phyloP scores from a whole-genome alignment of 176 grass and related monocot species.

The Rhynchospora tenuis region DNA sequence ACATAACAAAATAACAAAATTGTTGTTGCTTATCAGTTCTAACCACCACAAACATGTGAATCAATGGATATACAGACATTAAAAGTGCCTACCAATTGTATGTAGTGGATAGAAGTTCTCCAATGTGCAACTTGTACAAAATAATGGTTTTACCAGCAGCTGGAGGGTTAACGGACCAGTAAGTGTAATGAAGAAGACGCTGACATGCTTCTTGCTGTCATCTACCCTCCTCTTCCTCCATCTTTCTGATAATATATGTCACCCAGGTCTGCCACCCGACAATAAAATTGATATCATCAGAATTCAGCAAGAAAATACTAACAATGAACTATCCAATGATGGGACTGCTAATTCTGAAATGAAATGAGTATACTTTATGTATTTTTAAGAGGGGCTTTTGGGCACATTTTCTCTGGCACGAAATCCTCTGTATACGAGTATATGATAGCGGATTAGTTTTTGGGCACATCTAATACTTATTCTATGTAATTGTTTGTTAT shows the following conservation, averaged over 20 bases:
- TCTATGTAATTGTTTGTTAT: not conserved
- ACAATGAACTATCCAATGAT: not conserved
- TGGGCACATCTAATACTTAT: not conserved
- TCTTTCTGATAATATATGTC: conserved; percentile 84
- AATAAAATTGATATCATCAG: not conserved
- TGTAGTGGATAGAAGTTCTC: conserved; percentile 25
- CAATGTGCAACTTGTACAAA: conserved; percentile 26
- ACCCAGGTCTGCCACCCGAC: conserved; percentile 58
- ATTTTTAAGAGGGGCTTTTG: not conserved
- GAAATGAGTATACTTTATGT: not conserved
- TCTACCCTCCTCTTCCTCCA: conserved; percentile 26
- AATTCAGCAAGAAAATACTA: not conserved
- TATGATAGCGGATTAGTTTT: no score
- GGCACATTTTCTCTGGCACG: no score
- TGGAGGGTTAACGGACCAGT: no score
- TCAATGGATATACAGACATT: not conserved
- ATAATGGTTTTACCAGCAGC: conserved; percentile 28
- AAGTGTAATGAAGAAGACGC: no score
- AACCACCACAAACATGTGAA: not conserved
- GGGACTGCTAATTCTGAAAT: not conserved
- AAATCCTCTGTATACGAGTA: no score
- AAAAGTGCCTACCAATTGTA: conserved; percentile 13
- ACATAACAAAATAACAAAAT: not conserved
- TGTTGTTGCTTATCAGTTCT: not conserved
- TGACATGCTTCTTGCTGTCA: no score